Conservation (phyloP, 1,284 basidiomycete species). For the Stereum hirsutum region DNA sequence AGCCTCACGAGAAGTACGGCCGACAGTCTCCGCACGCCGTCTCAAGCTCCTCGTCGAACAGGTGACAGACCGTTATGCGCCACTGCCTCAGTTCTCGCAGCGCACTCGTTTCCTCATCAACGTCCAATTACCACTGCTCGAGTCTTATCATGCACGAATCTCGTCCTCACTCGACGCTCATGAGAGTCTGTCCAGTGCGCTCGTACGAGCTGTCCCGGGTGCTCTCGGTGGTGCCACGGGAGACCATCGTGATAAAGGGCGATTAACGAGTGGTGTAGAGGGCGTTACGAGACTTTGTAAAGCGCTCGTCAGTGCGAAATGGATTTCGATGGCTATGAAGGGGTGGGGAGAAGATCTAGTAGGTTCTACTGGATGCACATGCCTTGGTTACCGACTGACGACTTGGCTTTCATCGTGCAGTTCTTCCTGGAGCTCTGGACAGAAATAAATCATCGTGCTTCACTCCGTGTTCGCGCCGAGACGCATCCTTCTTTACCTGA, state of each 20-base stretch:
- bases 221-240: slow-evolving; percentile 49
- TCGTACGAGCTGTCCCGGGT: slow-evolving; percentile 88
- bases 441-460: slow-evolving; percentile 55
- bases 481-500: slow-evolving; percentile 41
- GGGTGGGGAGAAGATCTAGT: slow-evolving; percentile 85
- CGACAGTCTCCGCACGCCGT: slow-evolving; percentile 75
- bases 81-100: slow-evolving; percentile 72
- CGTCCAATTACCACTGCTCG: slow-evolving; percentile 81
- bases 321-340: slow-evolving; percentile 58
- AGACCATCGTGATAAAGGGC: slow-evolving; percentile 45
- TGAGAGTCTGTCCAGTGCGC: slow-evolving; percentile 79
- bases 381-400: background rate
- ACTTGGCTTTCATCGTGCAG: slow-evolving; percentile 26
- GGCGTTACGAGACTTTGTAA: slow-evolving; percentile 79
- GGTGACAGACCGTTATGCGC: slow-evolving; percentile 90
- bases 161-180: slow-evolving; percentile 86
- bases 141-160: slow-evolving; percentile 72
- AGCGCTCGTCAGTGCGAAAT: slow-evolving; percentile 71
- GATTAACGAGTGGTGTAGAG: slow-evolving; percentile 68
- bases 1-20: slow-evolving; percentile 36
- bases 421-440: slow-evolving; percentile 86
- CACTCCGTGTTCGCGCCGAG: slow-evolving; percentile 43
- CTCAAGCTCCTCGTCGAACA: slow-evolving; percentile 82
- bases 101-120: slow-evolving; percentile 76
- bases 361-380: slow-evolving; percentile 18